A percentile compares a stretch with the other conserved stretches of the same genome.
Conservation (phyloP, 2,329 filamentous ascomycete species). For the Gnomoniopsis smithogilvyi region DNA sequence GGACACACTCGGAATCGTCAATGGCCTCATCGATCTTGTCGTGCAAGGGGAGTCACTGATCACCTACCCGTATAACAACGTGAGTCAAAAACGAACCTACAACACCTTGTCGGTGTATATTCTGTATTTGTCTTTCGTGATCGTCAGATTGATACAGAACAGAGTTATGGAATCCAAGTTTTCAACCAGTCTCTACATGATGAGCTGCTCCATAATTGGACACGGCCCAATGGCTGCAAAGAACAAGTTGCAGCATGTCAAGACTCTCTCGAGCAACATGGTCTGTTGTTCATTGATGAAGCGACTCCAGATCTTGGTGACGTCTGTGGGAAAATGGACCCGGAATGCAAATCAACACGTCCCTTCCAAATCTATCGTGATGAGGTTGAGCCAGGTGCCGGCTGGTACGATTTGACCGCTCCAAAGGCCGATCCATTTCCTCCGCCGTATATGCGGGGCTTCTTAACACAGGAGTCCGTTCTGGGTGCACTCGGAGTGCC, state of each 20-base stretch:
- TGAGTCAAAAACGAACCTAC: background rate
- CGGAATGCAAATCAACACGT: background rate
- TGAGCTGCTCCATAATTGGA: slow-evolving; percentile 39
- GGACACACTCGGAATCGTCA: slow-evolving; percentile 54
- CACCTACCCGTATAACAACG: slow-evolving; percentile 55
- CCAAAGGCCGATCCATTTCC: slow-evolving; percentile 50
- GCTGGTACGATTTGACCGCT: slow-evolving; percentile 57
- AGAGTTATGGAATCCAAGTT: slow-evolving; percentile 45
- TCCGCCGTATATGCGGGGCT: slow-evolving; percentile 48
- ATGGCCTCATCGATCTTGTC: slow-evolving; percentile 51
- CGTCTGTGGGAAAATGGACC: slow-evolving; percentile 38
- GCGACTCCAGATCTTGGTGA: slow-evolving; percentile 46
- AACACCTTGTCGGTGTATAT: background rate
- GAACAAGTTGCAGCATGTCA: slow-evolving; percentile 52
- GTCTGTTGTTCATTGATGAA: slow-evolving; percentile 21
- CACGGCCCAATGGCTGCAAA: slow-evolving; percentile 45
- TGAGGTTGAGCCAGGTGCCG: slow-evolving; percentile 26
- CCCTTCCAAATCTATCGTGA: background rate
- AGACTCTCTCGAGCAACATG: slow-evolving; percentile 24
- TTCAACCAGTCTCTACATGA: slow-evolving; percentile 47
- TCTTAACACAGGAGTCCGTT: slow-evolving; percentile 53
- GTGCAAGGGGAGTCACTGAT: slow-evolving; percentile 46
- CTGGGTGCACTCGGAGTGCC: slow-evolving; percentile 57
- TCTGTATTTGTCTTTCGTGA: background rate
- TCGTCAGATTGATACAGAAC: background rate